Evolutionary conservation across 2,329 filamentous ascomycete genomes (phyloP).

Genomic region (Dactylellina parvicollis): DNA sequence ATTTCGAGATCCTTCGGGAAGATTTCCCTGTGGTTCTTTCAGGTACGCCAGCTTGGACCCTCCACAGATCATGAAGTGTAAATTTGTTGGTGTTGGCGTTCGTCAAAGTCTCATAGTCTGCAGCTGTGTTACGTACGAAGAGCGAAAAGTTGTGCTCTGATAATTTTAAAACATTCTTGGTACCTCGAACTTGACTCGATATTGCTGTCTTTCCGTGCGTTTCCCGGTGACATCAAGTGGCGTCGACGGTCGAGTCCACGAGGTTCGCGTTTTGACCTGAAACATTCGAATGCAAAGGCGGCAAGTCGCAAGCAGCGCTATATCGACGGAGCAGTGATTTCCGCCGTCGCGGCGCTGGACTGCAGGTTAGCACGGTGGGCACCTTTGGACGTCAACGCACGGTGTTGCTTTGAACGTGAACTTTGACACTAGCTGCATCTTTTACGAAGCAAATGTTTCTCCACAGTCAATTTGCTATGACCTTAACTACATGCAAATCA

Average conservation of each 20-base stretch:
- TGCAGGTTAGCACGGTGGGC: neutral
- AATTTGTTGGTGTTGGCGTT: slow-evolving; percentile 24
- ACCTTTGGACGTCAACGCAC: neutral
- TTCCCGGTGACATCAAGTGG: neutral
- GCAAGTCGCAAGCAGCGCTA: slow-evolving; percentile 30
- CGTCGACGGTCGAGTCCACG: too few species aligned
- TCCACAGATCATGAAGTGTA: neutral
- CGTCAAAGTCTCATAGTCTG: neutral
- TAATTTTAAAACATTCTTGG: too few species aligned
- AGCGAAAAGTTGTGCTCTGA: slow-evolving; percentile 42
- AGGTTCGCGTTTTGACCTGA: too few species aligned
- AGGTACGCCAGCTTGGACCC: neutral
- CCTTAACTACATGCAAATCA: slow-evolving; percentile 30
- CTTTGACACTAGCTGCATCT: slow-evolving; percentile 26
- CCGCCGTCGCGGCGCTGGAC: too few species aligned
- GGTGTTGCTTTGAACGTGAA: slow-evolving; percentile 27
- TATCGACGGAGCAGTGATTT: neutral
- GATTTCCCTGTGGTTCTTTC: slow-evolving; percentile 18
- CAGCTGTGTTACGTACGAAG: neutral
- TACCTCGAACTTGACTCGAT: too few species aligned
- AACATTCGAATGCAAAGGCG: slow-evolving; percentile 37
- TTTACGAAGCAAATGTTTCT: slow-evolving; percentile 13
- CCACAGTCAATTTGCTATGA: slow-evolving; percentile 33
- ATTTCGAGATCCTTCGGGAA: slow-evolving; percentile 31
- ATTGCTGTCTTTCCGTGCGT: too few species aligned